Base-by-base conservation (phyloP, 192 early-diverging fungal genomes). In the Dimargaris cristalligena region DNA sequence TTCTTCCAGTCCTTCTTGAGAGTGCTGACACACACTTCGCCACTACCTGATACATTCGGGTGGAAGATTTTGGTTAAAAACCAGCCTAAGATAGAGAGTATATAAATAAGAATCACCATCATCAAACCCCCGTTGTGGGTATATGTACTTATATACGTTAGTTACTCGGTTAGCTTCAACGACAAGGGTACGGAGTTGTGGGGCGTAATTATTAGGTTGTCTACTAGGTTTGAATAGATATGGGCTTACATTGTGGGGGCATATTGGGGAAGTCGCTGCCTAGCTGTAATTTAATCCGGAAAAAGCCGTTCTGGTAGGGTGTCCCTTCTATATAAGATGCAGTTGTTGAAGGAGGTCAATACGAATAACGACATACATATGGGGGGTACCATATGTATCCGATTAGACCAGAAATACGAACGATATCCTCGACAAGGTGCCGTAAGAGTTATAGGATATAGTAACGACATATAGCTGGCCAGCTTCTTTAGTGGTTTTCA, bases 1-100 rank as follows among this genome's bases (percentile, higher is more conserved):
- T 79, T 77, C 52, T 90, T 91, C 94, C 94, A 97, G 67, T 97
- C 94, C 66, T 88, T 92, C 61, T 97, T 97, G 29, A 97, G 75
- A 13, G 91, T 91, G 65, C 83, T 92, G 46, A 97, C 92, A 67
- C 94, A 97, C 62, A 97, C 89, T 62, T 95, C 91, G 25, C 94
- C 94, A 26, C 69, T 64, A 44, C 78, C 68, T 1, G 90, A 85
- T 0, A 97, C 90, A 64, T 97, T 97, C 6, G 94, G 94, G 67
- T 97, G 94, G 66, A 96, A 97, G 16, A 97, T 93, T 65, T 92
- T 94, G 41, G 94, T 97, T 13, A 84, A 50, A 71, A 97, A 94
- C 61, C 62, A 73, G 11, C 85, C 86, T 87, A 58, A 13, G 29
- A 22, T 26, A 20, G 16, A 22, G 2, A 29, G 29, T 35, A 31